Percentiles rank a stretch among this genome's conserved stretches.
Evolutionary conservation across 176 grass and related monocot genomes (phyloP).

Genomic region (Eremochloa ophiuroides): DNA sequence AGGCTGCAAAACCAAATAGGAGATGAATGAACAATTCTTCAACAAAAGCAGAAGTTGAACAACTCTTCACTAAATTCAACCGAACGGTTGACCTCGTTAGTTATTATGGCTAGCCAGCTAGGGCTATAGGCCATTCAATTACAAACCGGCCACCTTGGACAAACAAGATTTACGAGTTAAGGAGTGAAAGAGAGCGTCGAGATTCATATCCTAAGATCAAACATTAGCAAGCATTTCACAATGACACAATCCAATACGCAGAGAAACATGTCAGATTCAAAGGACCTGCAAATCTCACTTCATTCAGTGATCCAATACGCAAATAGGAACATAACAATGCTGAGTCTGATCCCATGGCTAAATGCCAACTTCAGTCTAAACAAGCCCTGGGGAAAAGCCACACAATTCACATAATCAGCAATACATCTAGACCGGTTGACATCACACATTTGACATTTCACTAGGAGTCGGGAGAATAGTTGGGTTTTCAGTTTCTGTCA

Average conservation of each 20-base stretch:
- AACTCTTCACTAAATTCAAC: no score
- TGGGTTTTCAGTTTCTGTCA: constrained; percentile 15
- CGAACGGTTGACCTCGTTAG: no score
- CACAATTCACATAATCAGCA: constrained; percentile 11
- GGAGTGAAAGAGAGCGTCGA: not conserved
- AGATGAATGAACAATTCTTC: no score
- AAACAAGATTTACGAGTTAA: not conserved
- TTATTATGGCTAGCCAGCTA: not conserved
- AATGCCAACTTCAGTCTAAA: constrained; percentile 18
- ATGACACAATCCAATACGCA: not conserved
- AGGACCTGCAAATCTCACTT: not conserved
- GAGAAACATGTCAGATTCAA: not conserved
- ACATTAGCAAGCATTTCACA: not conserved
- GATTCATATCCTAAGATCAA: not conserved
- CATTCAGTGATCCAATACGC: not conserved
- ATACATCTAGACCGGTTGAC: not conserved
- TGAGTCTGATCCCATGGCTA: not conserved
- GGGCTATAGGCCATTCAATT: not conserved
- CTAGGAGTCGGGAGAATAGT: not conserved
- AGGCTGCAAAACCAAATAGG: no score
- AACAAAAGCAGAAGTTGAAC: no score
- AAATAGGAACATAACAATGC: not conserved
- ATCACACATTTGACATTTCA: constrained; percentile 18
- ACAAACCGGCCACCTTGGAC: no score
- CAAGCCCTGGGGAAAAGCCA: not conserved